Conservation (phyloP, 108 stramenopile species). For the Hondaea fermentalgiana region DNA sequence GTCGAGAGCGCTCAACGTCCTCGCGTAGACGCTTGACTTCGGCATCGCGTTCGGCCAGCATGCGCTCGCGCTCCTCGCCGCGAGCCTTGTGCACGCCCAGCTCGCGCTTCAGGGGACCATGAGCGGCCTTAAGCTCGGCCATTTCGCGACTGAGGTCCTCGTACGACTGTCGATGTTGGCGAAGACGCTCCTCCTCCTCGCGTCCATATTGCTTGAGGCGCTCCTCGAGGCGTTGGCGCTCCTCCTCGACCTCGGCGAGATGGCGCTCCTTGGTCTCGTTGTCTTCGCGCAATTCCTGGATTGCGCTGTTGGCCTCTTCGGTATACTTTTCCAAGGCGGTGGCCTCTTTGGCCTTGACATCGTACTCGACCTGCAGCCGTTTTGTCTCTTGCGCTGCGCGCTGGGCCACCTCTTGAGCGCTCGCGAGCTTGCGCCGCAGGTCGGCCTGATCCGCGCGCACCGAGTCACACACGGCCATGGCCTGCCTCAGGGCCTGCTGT, state of each 20-base stretch:
- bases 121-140: neutral
- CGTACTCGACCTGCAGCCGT: neutral
- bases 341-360: neutral
- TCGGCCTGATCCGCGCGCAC: neutral
- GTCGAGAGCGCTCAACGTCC: neutral
- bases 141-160: slow-evolving; percentile 18
- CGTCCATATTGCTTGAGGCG: neutral
- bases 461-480: neutral
- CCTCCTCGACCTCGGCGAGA: neutral
- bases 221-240: neutral
- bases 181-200: neutral
- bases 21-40: neutral
- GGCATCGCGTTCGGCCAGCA: neutral
- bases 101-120: neutral
- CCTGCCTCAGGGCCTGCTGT: neutral
- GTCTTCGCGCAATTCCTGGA: neutral
- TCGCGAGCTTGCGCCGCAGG: neutral
- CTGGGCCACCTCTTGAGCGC: neutral
- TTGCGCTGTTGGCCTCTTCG: neutral
- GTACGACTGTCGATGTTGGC: neutral
- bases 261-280: neutral
- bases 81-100: neutral
- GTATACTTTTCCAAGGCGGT: neutral
- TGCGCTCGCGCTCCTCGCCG: neutral
- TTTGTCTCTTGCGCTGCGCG: neutral